These are phyloP conservation scores for Phaffomyces antillensis DNA, from an alignment of 805 yeast genomes.

Conservation along the genomic window DNA sequence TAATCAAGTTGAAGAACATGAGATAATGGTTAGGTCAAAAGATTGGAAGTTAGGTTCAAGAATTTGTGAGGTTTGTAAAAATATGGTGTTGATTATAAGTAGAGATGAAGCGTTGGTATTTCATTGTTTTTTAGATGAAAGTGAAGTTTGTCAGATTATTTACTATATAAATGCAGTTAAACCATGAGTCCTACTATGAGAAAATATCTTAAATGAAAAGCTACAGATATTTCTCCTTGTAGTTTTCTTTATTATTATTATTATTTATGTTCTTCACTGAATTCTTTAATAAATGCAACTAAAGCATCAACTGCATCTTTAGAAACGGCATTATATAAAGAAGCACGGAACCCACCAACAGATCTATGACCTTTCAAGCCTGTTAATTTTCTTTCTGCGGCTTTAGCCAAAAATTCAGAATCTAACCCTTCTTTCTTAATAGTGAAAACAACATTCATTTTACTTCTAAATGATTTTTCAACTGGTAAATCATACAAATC, in stretches of 20 bases:
- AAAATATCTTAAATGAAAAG: too few species aligned
- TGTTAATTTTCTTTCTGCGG: conserved; percentile 53
- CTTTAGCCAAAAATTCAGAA: conserved; percentile 60
- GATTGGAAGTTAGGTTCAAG: conserved; percentile 66
- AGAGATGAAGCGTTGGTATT: conserved; percentile 54
- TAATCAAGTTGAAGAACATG: conserved; percentile 29
- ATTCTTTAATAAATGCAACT: conserved; percentile 5
- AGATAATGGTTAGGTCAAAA: conserved; percentile 44
- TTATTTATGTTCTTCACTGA: conserved; percentile 35
- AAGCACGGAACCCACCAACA: conserved; percentile 10
- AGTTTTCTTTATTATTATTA: neutral
- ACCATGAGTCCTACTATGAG: neutral
- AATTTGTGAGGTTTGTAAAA: conserved; percentile 54
- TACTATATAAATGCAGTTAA: conserved; percentile 42
- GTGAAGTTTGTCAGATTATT: conserved; percentile 56
- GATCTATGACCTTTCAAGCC: conserved; percentile 10
- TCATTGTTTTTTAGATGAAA: conserved; percentile 60
- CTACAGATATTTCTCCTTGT: too few species aligned
- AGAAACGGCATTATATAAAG: conserved; percentile 7
- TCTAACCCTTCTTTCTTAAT: conserved; percentile 47
- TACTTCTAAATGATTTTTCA: conserved; percentile 55
- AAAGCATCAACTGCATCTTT: conserved; percentile 6
- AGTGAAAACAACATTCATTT: conserved; percentile 91
- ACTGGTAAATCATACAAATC: conserved; percentile 58
- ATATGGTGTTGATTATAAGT: conserved; percentile 51